Evolutionary conservation across 73 alveolate genomes (phyloP), one percentile per base, ranked within the genome.

Genomic region (Symbiodinium pilosum): DNA sequence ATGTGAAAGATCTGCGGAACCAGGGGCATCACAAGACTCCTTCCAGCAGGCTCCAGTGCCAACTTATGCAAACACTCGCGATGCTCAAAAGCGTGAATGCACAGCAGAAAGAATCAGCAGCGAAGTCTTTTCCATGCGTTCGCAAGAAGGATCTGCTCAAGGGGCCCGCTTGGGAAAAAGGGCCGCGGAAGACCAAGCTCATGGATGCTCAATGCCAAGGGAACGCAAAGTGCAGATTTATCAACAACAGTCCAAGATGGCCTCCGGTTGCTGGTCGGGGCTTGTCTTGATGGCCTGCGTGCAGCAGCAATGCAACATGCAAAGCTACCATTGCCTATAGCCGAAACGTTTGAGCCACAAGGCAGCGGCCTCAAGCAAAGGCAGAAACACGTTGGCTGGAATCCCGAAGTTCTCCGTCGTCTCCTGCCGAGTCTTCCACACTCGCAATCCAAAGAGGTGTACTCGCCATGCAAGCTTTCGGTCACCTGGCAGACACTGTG

Each of bases 321-420:
- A 26, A 54, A 54, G 8, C 26, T 0, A 26, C 26, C 73, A 54
- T 24, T 0, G 73, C 71, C 26, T 54, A 3, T 54, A 7, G 32
- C 8, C 16, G 34, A 7, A 20, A 39, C 34, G n/a, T n/a, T n/a
- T n/a, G 84, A 36, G 16, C 6, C n/a, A n/a, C 84, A 30, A n/a
- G 84, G n/a, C 85, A 42, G 26, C 6, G 12, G 69, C 95, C 86
- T 88, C 95, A 44, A 88, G 87, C 95, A 88, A 56, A 34, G 95
- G 95, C 95, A 88, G 69, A 47, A 88, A 88, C 26, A 88, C 95
- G 44, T 68, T 88, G 95, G 95, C 95, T 18, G 95, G 95, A 64
- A 88, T 88, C 39, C 95, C 95, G 41, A 88, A 88, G 87, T 83
- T 84, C 39, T 88, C 95, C 18, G 95, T 88, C 38, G 95, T 88